Evolutionary conservation across 2,329 filamentous ascomycete genomes (phyloP), one percentile per base, ranked within the genome.

Genomic region (Calonectria naviculata): DNA sequence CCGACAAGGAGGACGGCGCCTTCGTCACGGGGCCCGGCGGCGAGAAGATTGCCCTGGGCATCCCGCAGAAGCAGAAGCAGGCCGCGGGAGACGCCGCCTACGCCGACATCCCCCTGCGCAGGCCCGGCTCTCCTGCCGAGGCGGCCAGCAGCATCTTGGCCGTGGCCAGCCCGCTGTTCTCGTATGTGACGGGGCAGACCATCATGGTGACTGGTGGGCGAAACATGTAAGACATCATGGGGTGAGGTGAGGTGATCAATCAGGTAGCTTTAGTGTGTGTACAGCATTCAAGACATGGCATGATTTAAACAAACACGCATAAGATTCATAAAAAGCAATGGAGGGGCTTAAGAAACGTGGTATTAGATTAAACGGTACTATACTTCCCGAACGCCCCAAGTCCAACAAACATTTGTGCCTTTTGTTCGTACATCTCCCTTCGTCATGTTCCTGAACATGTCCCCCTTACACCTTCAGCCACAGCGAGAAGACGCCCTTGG

Each of bases 101-200:
- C 81, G 83, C 88, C 17, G 94, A 97, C 81, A 97, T 97, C 73
- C 93, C 95, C 6, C 86, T 97, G 67, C 86, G 94, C 52, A 89
- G 95, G 78, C 90, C 94, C 0, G 95, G 94, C 1, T 93, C 90
- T 26, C 91, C 95, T 0, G 93, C 92, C 4, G 95, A 97, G 85
- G 95, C 95, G 13, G 95, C 95, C 29, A 90, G 90, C 71, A 90
- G 91, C 42, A 90, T 97, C 63, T 80, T 97, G 80, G 94, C 93
- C 8, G 91, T 97, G 31, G 93, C 92, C 3, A 96, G 94, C 80
- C 95, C 95, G 31, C 82, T 95, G 79, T 95, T 97, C 78, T 92
- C 92, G 46, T 97, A 97, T 85, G 94, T 97, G 5, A 93, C 89
- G 73, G 95, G 95, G 0, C 94, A 97, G 88, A 96, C 94, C 0